Evolutionary conservation across 805 yeast species (phyloP).

Genomic region (Ogataea salicorniae): DNA sequence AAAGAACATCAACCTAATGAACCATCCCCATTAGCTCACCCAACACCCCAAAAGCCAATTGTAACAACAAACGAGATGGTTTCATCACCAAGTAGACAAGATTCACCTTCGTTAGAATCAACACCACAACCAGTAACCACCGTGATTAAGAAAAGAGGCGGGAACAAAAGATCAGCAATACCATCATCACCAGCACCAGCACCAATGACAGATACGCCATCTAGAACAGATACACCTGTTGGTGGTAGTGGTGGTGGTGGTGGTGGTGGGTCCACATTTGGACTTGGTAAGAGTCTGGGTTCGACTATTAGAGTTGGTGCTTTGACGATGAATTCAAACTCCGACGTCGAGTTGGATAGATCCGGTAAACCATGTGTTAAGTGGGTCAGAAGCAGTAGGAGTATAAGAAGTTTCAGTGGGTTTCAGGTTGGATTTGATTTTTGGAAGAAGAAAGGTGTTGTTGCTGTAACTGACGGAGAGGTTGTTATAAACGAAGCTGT

Average conservation of each 20-base stretch:
- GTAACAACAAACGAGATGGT: not conserved
- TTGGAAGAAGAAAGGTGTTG: slow-evolving; percentile 16
- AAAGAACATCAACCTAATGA: slow-evolving; percentile 10
- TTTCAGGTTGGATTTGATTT: slow-evolving; percentile 17
- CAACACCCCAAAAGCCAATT: slow-evolving; percentile 3
- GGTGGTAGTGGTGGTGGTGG: not conserved
- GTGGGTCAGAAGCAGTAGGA: slow-evolving; percentile 15
- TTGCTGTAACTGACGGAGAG: slow-evolving; percentile 2
- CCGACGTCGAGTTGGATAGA: slow-evolving; percentile 23
- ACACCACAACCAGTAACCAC: not conserved
- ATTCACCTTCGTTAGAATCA: slow-evolving; percentile 4
- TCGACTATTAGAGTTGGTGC: slow-evolving; percentile 16
- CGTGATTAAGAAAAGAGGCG: slow-evolving; percentile 1
- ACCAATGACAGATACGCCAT: slow-evolving; percentile 13
- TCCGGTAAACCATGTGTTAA: slow-evolving; percentile 15
- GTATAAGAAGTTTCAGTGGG: slow-evolving; percentile 26
- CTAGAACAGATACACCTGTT: slow-evolving; percentile 13
- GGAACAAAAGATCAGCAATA: not conserved
- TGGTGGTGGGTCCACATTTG: not conserved
- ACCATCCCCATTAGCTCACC: slow-evolving; percentile 11
- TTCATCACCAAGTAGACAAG: slow-evolving; percentile 6
- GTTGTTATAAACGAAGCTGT: not conserved
- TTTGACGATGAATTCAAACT: slow-evolving; percentile 23
- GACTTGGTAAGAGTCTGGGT: not conserved
- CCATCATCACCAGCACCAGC: slow-evolving; percentile 14